These are phyloP conservation scores for Cladorrhinum sp. DNA, from an alignment of 2,329 filamentous ascomycete genomes.

Conservation along the genomic window DNA sequence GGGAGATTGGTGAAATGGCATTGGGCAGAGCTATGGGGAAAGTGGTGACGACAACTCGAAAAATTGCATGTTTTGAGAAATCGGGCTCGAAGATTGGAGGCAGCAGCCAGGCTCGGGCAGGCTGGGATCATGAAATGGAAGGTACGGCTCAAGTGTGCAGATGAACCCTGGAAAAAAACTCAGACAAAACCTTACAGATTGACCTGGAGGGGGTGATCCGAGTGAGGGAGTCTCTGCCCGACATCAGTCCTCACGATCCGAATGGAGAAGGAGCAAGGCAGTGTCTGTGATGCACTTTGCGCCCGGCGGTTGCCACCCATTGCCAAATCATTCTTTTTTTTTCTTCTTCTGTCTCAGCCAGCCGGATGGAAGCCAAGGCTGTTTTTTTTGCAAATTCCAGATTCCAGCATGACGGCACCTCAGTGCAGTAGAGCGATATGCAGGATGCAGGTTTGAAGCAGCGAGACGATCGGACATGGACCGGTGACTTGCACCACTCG, in stretches of 20 bases:
- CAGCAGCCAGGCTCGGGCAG: not conserved
- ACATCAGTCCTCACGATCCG: not conserved
- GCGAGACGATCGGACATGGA: not conserved
- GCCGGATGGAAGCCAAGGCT: no score
- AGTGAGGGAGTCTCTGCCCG: not conserved
- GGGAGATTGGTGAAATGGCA: conserved; percentile 23
- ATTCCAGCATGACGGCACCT: conserved; percentile 6
- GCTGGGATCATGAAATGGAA: not conserved
- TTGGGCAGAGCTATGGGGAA: conserved; percentile 25
- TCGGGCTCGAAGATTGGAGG: not conserved
- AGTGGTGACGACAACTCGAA: not conserved
- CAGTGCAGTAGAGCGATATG: not conserved
- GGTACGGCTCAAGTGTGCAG: not conserved
- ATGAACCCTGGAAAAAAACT: no score
- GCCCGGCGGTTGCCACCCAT: conserved; percentile 18
- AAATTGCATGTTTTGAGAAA: not conserved
- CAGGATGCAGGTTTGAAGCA: not conserved
- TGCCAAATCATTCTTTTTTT: conserved; percentile 26
- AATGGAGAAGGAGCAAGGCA: not conserved
- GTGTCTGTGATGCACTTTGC: not conserved
- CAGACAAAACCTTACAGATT: no score
- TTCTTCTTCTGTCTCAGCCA: no score
- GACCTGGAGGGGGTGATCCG: not conserved
- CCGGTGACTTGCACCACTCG: not conserved
- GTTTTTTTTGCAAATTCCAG: not conserved